phyloP scores from a whole-genome alignment of 1,284 basidiomycete species.

The Xerocomus minutiporus region DNA sequence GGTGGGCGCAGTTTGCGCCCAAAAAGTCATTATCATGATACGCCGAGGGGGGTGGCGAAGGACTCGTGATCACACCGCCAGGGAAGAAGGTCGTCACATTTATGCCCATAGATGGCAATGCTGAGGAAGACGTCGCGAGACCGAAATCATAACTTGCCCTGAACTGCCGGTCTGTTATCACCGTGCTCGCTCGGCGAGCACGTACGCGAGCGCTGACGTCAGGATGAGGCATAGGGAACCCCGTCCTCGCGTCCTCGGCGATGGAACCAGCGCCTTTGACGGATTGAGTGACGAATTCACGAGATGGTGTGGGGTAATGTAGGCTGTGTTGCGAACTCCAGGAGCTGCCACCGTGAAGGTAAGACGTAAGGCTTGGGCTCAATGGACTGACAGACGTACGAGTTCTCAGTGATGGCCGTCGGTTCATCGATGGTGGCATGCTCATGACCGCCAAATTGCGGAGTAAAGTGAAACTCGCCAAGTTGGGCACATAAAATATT shows the following conservation, averaged over 20 bases:
- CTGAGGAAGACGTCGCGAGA: slow-evolving; percentile 9
- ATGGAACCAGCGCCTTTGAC: slow-evolving; percentile 14
- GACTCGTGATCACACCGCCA: slow-evolving; percentile 17
- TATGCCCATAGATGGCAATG: slow-evolving; percentile 15
- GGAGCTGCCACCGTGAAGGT: slow-evolving; percentile 28
- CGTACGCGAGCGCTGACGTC: slow-evolving; percentile 24
- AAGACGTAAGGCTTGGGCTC: slow-evolving; percentile 16
- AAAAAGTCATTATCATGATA: slow-evolving; percentile 25
- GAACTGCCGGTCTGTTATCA: slow-evolving; percentile 13
- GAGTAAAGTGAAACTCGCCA: slow-evolving; percentile 25
- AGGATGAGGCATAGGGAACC: slow-evolving; percentile 14
- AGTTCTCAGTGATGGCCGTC: slow-evolving; percentile 25
- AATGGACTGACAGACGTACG: slow-evolving; percentile 21
- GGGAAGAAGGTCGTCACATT: slow-evolving; percentile 17
- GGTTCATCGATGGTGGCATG: slow-evolving; percentile 21
- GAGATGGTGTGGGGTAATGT: slow-evolving; percentile 23
- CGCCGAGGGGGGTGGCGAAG: slow-evolving; percentile 22
- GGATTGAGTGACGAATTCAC: slow-evolving; percentile 20
- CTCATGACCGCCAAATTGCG: slow-evolving; percentile 12
- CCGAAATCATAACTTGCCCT: slow-evolving; percentile 9
- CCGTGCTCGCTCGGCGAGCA: slow-evolving; percentile 17
- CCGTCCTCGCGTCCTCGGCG: slow-evolving; percentile 27
- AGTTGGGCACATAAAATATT: slow-evolving; percentile 23
- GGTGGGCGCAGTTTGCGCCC: slow-evolving; percentile 14
- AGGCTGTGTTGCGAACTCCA: slow-evolving; percentile 23